Percentiles rank a stretch among this genome's conserved stretches.
These are phyloP conservation scores for Rhizophagus sp. DNA, from an alignment of 192 early-diverging fungal genomes.

Conservation along the genomic window DNA sequence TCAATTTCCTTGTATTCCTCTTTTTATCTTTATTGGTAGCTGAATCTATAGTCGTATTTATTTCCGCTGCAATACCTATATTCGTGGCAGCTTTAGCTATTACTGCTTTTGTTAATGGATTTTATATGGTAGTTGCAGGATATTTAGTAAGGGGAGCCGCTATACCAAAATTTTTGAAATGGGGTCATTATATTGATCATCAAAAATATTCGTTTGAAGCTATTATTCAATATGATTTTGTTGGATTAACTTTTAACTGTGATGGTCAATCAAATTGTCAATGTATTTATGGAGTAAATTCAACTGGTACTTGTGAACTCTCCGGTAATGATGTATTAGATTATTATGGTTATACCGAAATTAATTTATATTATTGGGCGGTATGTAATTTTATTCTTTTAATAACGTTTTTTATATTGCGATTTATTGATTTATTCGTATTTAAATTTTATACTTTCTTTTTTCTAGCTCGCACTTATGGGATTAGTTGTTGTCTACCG, in stretches of 20 bases:
- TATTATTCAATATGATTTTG: background rate
- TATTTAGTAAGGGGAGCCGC: background rate
- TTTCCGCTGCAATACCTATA: constrained; percentile 9
- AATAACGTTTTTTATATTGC: background rate
- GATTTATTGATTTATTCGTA: too few species aligned
- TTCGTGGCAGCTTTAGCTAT: constrained; percentile 19
- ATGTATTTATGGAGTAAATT: background rate
- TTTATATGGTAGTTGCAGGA: constrained; percentile 18
- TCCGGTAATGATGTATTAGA: constrained; percentile 13
- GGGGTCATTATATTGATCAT: constrained; percentile 19
- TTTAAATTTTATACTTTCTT: background rate
- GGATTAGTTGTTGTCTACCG: background rate
- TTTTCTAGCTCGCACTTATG: background rate
- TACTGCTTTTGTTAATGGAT: constrained; percentile 20
- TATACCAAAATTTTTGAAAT: constrained; percentile 1
- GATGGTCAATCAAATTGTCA: background rate
- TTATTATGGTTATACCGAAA: background rate
- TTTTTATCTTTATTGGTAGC: constrained; percentile 13
- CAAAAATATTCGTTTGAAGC: constrained; percentile 25
- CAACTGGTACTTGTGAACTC: background rate
- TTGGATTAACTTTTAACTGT: constrained; percentile 11
- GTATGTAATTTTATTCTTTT: background rate
- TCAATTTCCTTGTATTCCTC: background rate
- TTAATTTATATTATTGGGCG: background rate
- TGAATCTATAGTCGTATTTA: constrained; percentile 22